Percentiles rank a stretch among this genome's conserved stretches.
Conservation (phyloP, 2,329 filamentous ascomycete species). For the Raffaelea deltoideospora region DNA sequence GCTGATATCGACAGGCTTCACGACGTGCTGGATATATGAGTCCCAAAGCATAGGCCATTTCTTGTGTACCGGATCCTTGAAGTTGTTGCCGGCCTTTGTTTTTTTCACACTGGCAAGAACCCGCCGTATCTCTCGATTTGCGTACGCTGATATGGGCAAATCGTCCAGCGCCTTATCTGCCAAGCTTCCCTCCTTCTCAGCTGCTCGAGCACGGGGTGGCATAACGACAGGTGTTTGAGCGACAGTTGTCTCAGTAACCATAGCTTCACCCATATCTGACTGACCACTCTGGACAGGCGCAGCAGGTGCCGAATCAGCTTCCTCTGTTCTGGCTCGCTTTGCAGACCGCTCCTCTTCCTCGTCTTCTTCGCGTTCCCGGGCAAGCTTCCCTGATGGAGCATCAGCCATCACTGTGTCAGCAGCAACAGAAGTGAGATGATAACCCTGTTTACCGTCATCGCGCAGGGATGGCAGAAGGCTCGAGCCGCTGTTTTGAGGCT, state of each 20-base stretch:
- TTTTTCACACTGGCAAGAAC: conserved; percentile 67
- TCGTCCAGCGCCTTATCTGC: conserved; percentile 26
- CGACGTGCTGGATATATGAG: conserved; percentile 53
- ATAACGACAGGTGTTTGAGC: conserved; percentile 11
- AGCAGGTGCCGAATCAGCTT: conserved; percentile 1
- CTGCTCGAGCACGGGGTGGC: conserved; percentile 14
- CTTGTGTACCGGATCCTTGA: conserved; percentile 62
- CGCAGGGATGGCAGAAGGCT: conserved; percentile 8
- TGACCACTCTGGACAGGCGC: too few species aligned
- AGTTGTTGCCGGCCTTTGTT: conserved; percentile 63
- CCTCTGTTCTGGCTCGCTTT: conserved; percentile 62
- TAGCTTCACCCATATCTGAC: too few species aligned
- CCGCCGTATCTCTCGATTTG: conserved; percentile 47
- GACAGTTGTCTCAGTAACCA: conserved; percentile 11
- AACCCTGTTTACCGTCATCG: conserved; percentile 16
- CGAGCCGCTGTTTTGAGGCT: background rate
- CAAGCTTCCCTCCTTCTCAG: conserved; percentile 22
- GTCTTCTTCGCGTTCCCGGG: conserved; percentile 68
- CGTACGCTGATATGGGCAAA: conserved; percentile 39
- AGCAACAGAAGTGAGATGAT: conserved; percentile 13
- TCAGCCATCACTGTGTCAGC: conserved; percentile 28
- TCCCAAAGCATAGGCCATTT: conserved; percentile 63
- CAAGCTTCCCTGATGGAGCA: conserved; percentile 40
- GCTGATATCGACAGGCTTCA: conserved; percentile 68
- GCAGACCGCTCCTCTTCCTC: conserved; percentile 48